phyloP scores from a whole-genome alignment of 306 rosid species.

The Ceratonia siliqua region DNA sequence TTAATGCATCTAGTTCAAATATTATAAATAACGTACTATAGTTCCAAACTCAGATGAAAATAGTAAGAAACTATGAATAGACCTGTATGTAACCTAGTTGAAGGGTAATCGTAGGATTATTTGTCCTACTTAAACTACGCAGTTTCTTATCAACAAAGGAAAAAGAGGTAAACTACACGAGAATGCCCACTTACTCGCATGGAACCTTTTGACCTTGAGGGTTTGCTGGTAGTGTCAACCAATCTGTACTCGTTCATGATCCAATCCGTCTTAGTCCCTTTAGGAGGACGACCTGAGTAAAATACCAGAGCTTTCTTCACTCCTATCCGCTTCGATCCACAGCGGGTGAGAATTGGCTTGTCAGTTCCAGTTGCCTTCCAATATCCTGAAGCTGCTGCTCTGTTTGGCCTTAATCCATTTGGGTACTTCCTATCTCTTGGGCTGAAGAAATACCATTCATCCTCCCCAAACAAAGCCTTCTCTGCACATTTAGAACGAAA shows the following conservation, averaged over 20 bases:
- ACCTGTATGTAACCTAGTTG: too few relatives aligned
- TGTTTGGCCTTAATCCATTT: conserved; percentile 51
- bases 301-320: conserved; percentile 49
- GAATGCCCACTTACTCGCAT: neutral
- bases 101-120: too few relatives aligned
- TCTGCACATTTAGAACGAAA: neutral
- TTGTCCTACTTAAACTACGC: too few relatives aligned
- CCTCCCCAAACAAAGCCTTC: conserved; percentile 47
- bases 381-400: conserved; percentile 50
- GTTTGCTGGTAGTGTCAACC: neutral
- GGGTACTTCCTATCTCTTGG: conserved; percentile 53
- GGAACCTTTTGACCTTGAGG: neutral
- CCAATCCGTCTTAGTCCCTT: conserved; percentile 54
- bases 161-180: neutral
- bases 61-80: neutral
- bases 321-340: conserved; percentile 39
- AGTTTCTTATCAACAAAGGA: too few relatives aligned
- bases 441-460: conserved; percentile 52
- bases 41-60: neutral
- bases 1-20: too few relatives aligned
- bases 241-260: conserved; percentile 52
- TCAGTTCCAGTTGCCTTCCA: conserved; percentile 56
- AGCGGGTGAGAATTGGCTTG: conserved; percentile 41
- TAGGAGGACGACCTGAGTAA: conserved; percentile 51
- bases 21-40: neutral